Percentiles rank a stretch among this genome's conserved stretches.
These are phyloP conservation scores for Collybia sp. DNA, from an alignment of 768 basidiomycete genomes.

Conservation along the genomic window DNA sequence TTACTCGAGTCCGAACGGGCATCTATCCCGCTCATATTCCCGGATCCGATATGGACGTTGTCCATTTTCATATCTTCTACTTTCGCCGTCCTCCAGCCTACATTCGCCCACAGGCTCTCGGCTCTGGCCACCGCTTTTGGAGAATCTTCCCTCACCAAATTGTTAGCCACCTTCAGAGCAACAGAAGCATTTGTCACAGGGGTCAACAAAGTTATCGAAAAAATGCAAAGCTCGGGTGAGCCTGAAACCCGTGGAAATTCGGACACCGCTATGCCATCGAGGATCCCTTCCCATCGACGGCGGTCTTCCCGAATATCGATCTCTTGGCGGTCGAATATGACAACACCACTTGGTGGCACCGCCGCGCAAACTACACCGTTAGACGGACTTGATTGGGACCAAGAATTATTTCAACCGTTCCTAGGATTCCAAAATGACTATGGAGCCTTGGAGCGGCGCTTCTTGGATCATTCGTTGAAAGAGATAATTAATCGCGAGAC, in stretches of 20 bases:
- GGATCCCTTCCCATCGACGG: slow-evolving; percentile 32
- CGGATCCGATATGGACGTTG: slow-evolving; percentile 72
- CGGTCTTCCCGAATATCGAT: slow-evolving; percentile 64
- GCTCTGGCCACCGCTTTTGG: slow-evolving; percentile 64
- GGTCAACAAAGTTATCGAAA: slow-evolving; percentile 75
- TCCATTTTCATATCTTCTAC: slow-evolving; percentile 81
- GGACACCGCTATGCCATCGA: slow-evolving; percentile 14
- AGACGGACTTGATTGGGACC: slow-evolving; percentile 76
- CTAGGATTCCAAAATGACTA: slow-evolving; percentile 89
- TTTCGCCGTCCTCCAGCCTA: slow-evolving; percentile 75
- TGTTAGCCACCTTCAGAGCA: slow-evolving; percentile 66
- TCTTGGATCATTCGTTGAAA: slow-evolving; percentile 57
- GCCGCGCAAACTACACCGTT: slow-evolving; percentile 15
- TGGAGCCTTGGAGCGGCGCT: slow-evolving; percentile 66
- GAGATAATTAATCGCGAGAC: slow-evolving; percentile 39
- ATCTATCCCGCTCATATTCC: slow-evolving; percentile 82
- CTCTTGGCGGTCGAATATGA: slow-evolving; percentile 46
- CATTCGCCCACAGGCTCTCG: slow-evolving; percentile 74
- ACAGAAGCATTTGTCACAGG: slow-evolving; percentile 81
- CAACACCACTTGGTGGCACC: slow-evolving; percentile 17
- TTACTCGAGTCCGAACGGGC: slow-evolving; percentile 68
- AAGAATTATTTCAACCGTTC: slow-evolving; percentile 90
- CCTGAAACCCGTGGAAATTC: slow-evolving; percentile 2
- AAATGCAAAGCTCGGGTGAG: slow-evolving; percentile 38
- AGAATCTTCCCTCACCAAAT: slow-evolving; percentile 55